A percentile compares a stretch with the other conserved stretches of the same genome.
phyloP scores from a whole-genome alignment of 495 filamentous ascomycete species.

The Xylaria sp. region DNA sequence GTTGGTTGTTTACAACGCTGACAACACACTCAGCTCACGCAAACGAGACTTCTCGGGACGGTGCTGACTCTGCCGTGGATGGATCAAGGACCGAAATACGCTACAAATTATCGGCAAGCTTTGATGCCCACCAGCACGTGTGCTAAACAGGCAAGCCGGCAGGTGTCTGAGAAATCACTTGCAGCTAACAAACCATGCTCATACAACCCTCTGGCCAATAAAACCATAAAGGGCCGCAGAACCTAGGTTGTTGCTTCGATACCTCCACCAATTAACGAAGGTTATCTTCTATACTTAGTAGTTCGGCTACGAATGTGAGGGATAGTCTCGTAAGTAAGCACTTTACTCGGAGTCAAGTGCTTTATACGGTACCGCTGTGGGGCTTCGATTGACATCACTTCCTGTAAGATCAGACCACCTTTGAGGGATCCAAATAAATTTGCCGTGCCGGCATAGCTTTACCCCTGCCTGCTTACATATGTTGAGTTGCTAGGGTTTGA shows the following conservation, averaged over 20 bases:
- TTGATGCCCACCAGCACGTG: neutral
- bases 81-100: neutral
- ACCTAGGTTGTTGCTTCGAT: neutral
- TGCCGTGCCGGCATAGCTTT: neutral
- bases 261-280: neutral
- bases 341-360: neutral
- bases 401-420: conserved; percentile 7
- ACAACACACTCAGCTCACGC: neutral
- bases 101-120: neutral
- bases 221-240: neutral
- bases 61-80: too few species aligned
- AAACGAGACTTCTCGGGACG: too few species aligned
- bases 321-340: neutral
- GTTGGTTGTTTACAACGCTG: too few species aligned
- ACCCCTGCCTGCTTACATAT: neutral
- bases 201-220: neutral
- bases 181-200: neutral
- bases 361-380: neutral
- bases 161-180: neutral
- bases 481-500: neutral
- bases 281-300: neutral
- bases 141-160: neutral
- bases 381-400: neutral
- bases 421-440: neutral
- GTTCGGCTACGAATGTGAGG: neutral